Percentiles rank a stretch among this genome's conserved stretches.
phyloP scores from a whole-genome alignment of 768 basidiomycete genomes.

The Cystofilobasidium bisporidii region DNA sequence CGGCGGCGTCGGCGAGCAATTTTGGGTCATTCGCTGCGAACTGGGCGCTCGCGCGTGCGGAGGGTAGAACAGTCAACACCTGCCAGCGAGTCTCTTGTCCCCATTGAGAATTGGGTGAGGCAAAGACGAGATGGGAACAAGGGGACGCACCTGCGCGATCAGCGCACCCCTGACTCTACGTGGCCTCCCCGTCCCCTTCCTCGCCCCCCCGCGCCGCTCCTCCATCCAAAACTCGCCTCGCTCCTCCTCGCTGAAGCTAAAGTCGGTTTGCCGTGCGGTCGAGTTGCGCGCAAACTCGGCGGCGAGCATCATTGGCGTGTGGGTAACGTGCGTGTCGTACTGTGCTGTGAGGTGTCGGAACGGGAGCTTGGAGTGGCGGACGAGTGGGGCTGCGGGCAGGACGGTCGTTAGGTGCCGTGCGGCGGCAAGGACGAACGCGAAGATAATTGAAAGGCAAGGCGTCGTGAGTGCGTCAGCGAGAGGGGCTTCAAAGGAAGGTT shows the following conservation, averaged over 20 bases:
- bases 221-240: constrained; percentile 43
- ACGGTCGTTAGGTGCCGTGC: no score
- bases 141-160: constrained; percentile 34
- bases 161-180: constrained; percentile 39
- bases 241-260: constrained; percentile 41
- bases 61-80: no score
- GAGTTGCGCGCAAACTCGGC: constrained; percentile 44
- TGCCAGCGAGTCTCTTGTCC: no score
- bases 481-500: no score
- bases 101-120: no score
- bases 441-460: no score
- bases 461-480: no score
- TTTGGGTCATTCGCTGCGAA: constrained; percentile 44
- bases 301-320: constrained; percentile 46
- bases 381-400: constrained; percentile 41
- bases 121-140: no score
- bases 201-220: constrained; percentile 25
- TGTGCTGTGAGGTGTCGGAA: constrained; percentile 44
- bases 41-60: no score
- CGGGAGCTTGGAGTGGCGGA: constrained; percentile 45
- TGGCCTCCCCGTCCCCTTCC: constrained; percentile 1
- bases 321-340: constrained; percentile 45
- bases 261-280: constrained; percentile 43
- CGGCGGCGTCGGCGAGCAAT: constrained; percentile 43
- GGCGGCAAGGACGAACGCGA: no score